A percentile compares a stretch with the other conserved stretches of the same genome.
Evolutionary conservation across 495 filamentous ascomycete genomes (phyloP).

Genomic region (Parachaetomium inaequale): DNA sequence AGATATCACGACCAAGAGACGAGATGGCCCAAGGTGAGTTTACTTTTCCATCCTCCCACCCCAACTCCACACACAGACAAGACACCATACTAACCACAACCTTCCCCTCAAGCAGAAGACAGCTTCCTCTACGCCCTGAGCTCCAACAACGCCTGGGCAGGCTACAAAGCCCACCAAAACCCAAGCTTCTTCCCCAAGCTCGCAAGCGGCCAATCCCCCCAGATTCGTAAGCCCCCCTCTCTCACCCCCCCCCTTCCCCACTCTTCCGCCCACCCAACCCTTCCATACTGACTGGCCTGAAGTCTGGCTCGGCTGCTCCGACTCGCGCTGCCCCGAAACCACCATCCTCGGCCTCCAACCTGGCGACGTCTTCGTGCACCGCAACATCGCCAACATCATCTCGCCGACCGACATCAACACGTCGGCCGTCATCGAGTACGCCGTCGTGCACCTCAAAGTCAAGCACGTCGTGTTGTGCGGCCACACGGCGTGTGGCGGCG

Average conservation of each 20-base stretch:
- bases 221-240: slow-evolving; percentile 54
- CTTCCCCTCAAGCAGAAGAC: slow-evolving; percentile 38
- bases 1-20: background rate
- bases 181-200: slow-evolving; percentile 70
- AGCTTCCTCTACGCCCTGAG: slow-evolving; percentile 53
- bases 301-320: slow-evolving; percentile 90
- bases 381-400: slow-evolving; percentile 91
- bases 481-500: slow-evolving; percentile 78
- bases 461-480: slow-evolving; percentile 82
- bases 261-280: background rate
- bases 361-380: slow-evolving; percentile 89
- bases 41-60: background rate
- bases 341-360: slow-evolving; percentile 75
- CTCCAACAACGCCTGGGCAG: slow-evolving; percentile 70
- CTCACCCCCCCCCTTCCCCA: background rate
- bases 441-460: slow-evolving; percentile 70
- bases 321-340: slow-evolving; percentile 85
- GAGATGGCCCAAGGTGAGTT: background rate
- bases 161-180: slow-evolving; percentile 59
- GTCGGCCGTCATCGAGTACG: slow-evolving; percentile 76
- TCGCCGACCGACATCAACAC: slow-evolving; percentile 73
- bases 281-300: background rate
- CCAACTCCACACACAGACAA: background rate
- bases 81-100: background rate
- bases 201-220: slow-evolving; percentile 64